A percentile compares a stretch with the other conserved stretches of the same genome.
phyloP scores from a whole-genome alignment of 257 asterid genomes.

The Solanum chiquidenum region DNA sequence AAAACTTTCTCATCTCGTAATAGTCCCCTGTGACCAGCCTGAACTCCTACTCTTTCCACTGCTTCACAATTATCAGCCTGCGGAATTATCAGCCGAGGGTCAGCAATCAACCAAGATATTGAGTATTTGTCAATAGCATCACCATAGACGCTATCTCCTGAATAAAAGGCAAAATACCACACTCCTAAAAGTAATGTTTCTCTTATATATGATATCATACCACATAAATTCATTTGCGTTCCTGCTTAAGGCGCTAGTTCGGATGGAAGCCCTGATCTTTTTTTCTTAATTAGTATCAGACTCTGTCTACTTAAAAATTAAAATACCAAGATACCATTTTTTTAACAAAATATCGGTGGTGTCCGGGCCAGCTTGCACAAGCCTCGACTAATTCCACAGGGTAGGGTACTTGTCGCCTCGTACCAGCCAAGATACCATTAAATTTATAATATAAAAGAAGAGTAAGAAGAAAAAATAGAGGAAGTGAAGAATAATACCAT shows the following conservation, averaged over 20 bases:
- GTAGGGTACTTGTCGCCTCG: too few relatives aligned
- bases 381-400: neutral
- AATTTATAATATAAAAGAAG: neutral
- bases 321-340: neutral
- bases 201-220: neutral
- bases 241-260: neutral
- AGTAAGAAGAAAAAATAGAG: neutral
- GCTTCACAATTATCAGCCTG: slow-evolving; percentile 77
- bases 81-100: neutral
- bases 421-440: neutral
- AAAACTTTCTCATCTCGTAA: slow-evolving; percentile 41
- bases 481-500: slow-evolving; percentile 25
- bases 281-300: neutral
- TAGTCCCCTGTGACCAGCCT: slow-evolving; percentile 51
- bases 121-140: neutral
- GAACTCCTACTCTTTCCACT: slow-evolving; percentile 65
- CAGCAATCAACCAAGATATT: neutral
- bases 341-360: neutral
- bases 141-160: neutral
- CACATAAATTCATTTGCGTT: neutral
- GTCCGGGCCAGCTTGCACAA: neutral
- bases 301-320: neutral
- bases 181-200: neutral
- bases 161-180: neutral
- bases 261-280: neutral